Evolutionary conservation across 2,329 filamentous ascomycete species (phyloP).

Genomic region (Colletotrichum sp.): DNA sequence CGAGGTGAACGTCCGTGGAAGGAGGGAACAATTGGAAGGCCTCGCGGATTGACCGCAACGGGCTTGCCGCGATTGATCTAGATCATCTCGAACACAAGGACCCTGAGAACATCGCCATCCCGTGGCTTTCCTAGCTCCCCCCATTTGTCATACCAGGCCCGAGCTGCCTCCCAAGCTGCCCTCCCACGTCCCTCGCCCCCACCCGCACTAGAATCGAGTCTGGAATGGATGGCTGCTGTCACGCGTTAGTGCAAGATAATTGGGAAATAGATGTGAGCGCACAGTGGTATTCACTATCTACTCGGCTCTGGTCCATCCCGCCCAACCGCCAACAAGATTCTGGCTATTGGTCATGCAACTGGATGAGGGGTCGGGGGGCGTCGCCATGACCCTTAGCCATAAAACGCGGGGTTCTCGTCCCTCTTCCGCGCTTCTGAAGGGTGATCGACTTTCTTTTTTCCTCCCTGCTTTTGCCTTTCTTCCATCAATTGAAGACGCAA

Average conservation of each 20-base stretch:
- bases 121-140: background rate
- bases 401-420: conserved; percentile 20
- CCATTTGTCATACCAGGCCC: background rate
- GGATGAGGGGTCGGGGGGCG: conserved; percentile 7
- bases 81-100: background rate
- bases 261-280: background rate
- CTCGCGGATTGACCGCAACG: background rate
- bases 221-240: conserved; percentile 3
- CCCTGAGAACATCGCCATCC: background rate
- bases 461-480: background rate
- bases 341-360: conserved; percentile 16
- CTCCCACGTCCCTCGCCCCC: background rate
- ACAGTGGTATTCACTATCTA: conserved; percentile 7
- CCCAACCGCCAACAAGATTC: conserved; percentile 13
- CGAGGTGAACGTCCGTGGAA: background rate
- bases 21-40: background rate
- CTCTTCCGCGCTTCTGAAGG: background rate
- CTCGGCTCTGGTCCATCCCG: background rate
- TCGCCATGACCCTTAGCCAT: background rate
- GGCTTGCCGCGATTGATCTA: background rate
- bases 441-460: background rate
- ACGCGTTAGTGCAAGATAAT: conserved; percentile 8
- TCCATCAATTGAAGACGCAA: background rate
- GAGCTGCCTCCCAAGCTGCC: background rate
- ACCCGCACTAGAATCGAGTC: background rate